phyloP scores from a whole-genome alignment of 2,329 filamentous ascomycete genomes.

The Trichophyton verrucosum region DNA sequence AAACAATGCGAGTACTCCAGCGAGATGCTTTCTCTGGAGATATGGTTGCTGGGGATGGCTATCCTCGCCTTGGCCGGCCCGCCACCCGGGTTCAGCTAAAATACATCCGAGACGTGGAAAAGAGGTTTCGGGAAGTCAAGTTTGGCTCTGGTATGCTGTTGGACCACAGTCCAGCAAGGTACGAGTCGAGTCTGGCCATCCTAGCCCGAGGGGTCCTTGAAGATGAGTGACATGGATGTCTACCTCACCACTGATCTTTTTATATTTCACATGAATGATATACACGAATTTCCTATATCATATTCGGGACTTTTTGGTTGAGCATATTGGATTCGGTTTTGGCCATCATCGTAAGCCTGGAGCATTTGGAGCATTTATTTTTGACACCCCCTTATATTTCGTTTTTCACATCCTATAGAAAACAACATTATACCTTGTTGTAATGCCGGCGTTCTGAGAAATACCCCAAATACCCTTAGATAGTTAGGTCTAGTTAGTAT shows the following conservation, averaged over 20 bases:
- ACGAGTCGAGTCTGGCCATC: slow-evolving; percentile 56
- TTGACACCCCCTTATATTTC: neutral
- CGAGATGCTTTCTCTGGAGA: slow-evolving; percentile 49
- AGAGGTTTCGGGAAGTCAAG: slow-evolving; percentile 54
- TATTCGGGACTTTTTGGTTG: neutral
- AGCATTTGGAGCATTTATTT: neutral
- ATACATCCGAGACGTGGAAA: slow-evolving; percentile 59
- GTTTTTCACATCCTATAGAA: neutral
- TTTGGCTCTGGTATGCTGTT: slow-evolving; percentile 63
- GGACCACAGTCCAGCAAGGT: slow-evolving; percentile 63
- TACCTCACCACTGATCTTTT: neutral
- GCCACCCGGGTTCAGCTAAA: slow-evolving; percentile 57
- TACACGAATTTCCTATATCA: neutral
- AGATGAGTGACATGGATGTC: neutral
- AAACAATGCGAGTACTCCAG: slow-evolving; percentile 54
- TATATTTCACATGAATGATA: neutral
- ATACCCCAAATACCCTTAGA: neutral
- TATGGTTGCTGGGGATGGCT: slow-evolving; percentile 28
- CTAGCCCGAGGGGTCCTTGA: slow-evolving; percentile 39
- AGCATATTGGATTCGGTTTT: neutral
- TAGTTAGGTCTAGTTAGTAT: neutral
- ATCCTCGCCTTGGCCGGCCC: slow-evolving; percentile 45
- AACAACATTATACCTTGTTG: neutral
- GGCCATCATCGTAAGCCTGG: neutral
- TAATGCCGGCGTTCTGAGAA: neutral